Evolutionary conservation across 495 filamentous ascomycete genomes (phyloP).

Genomic region (Penicillium flavigenum): DNA sequence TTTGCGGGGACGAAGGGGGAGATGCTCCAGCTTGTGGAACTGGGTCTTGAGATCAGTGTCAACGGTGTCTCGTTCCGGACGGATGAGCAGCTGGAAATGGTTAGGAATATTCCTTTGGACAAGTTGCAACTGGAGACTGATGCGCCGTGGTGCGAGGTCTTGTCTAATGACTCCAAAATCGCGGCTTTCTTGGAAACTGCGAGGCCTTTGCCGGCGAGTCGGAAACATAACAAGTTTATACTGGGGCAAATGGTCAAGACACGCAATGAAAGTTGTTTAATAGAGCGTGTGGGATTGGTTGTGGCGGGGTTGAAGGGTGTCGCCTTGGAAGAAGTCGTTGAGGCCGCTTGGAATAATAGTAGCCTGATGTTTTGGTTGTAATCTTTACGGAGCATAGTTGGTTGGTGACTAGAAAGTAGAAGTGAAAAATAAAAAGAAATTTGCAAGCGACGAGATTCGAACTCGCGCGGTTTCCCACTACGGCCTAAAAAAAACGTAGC

Average conservation of each 20-base stretch:
- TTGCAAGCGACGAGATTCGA: too few relatives aligned
- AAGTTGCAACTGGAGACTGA: constrained; percentile 37
- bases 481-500: too few relatives aligned
- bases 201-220: constrained; percentile 19
- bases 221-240: constrained; percentile 33
- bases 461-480: too few relatives aligned
- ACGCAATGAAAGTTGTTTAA: constrained; percentile 34
- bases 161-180: constrained; percentile 24
- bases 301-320: constrained; percentile 35
- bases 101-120: constrained; percentile 25
- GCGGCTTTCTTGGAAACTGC: constrained; percentile 20
- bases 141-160: constrained; percentile 37
- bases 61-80: constrained; percentile 33
- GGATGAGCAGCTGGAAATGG: constrained; percentile 32
- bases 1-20: constrained; percentile 31
- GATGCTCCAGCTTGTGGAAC: constrained; percentile 27
- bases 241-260: constrained; percentile 34
- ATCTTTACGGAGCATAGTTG: too few relatives aligned
- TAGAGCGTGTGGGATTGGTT: constrained; percentile 31
- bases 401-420: constrained; percentile 1
- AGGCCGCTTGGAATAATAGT: constrained; percentile 35
- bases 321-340: constrained; percentile 24
- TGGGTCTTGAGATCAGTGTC: constrained; percentile 34
- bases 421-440: too few relatives aligned
- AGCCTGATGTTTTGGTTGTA: constrained; percentile 32